Evolutionary conservation across 345 rosid genomes (phyloP).

Genomic region (Pelargonium nanum): DNA sequence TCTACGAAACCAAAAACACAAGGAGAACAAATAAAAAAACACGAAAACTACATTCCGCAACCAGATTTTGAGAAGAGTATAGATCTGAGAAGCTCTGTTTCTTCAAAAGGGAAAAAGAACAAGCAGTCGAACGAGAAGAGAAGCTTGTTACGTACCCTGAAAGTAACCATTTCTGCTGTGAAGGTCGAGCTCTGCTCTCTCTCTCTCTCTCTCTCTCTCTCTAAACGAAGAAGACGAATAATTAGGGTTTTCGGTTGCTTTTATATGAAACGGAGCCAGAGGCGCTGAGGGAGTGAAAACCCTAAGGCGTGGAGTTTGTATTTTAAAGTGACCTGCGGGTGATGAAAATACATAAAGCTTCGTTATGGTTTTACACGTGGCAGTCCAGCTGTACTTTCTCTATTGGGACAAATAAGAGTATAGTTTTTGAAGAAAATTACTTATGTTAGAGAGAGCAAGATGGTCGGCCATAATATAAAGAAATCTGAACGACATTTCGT

Average conservation of each 20-base stretch:
- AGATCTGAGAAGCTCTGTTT: background rate
- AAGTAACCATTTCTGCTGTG: background rate
- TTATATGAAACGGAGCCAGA: background rate
- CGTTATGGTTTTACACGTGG: too few relatives aligned
- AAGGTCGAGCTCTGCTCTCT: background rate
- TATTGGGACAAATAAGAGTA: too few relatives aligned
- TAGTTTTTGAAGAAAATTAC: too few relatives aligned
- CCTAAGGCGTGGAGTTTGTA: background rate
- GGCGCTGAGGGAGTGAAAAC: background rate
- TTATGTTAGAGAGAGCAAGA: too few relatives aligned
- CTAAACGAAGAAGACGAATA: background rate
- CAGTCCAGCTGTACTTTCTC: too few relatives aligned
- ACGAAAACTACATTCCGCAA: background rate
- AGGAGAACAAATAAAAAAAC: too few relatives aligned
- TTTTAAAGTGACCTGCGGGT: background rate
- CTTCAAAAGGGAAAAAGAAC: background rate
- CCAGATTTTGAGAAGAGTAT: background rate
- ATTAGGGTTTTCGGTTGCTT: background rate
- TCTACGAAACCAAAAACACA: background rate
- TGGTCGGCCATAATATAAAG: too few relatives aligned
- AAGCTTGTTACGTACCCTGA: background rate
- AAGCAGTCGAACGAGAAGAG: background rate
- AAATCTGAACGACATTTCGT: too few relatives aligned
- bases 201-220: background rate
- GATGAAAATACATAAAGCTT: too few relatives aligned